Evolutionary conservation across 805 yeast species (phyloP).

Genomic region (Geotrichum ghanense): DNA sequence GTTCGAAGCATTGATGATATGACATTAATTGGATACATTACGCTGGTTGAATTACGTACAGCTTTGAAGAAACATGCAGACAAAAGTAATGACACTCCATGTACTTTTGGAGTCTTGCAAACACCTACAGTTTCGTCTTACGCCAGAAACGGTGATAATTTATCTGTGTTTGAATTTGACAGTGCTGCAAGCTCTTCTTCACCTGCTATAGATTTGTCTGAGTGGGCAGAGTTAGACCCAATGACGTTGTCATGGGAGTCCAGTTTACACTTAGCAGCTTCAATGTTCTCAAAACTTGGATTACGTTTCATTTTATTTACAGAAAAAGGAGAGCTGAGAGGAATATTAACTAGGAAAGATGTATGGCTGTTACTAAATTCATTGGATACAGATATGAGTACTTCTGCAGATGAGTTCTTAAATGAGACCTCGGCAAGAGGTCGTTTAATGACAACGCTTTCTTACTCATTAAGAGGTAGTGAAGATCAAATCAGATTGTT

Average conservation of each 20-base stretch:
- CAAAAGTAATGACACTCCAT: conserved; percentile 7
- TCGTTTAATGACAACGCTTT: background rate
- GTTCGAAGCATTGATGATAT: conserved; percentile 27
- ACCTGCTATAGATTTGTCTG: conserved; percentile 6
- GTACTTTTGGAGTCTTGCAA: conserved; percentile 7
- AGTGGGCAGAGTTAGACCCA: conserved; percentile 20
- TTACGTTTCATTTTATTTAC: conserved; percentile 25
- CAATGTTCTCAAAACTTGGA: conserved; percentile 31
- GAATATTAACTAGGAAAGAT: conserved; percentile 29
- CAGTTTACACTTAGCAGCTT: conserved; percentile 27
- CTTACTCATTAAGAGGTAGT: background rate
- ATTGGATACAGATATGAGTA: background rate
- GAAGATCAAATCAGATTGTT: conserved; percentile 1
- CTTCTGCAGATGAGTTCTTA: background rate
- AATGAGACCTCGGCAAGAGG: background rate
- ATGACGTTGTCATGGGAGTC: conserved; percentile 23
- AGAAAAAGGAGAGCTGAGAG: conserved; percentile 22
- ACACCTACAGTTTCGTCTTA: background rate
- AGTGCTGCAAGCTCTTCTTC: background rate
- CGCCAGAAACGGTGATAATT: background rate
- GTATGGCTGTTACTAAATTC: conserved; percentile 16
- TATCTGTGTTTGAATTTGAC: background rate
- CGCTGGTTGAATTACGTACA: conserved; percentile 27
- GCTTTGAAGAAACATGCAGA: conserved; percentile 19
- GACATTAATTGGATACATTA: conserved; percentile 33